phyloP scores from a whole-genome alignment of 495 filamentous ascomycete species.

The Aspergillus bridgeri region DNA sequence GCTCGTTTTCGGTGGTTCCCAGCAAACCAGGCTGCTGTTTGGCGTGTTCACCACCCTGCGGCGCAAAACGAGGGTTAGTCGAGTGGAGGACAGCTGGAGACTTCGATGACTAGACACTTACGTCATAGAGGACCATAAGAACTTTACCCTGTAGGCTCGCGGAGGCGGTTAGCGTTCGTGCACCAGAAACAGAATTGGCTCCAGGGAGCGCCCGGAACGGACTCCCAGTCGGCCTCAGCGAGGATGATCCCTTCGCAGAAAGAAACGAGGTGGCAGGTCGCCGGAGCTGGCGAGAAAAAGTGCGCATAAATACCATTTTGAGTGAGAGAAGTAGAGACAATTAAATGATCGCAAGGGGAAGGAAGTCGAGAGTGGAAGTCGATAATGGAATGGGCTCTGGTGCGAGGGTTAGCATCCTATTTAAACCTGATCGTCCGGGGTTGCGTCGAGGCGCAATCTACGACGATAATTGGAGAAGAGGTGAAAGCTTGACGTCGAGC shows the following conservation, averaged over 20 bases:
- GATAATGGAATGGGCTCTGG: slow-evolving; percentile 3
- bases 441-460: slow-evolving; percentile 1
- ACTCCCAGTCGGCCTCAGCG: slow-evolving; percentile 18
- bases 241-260: slow-evolving; percentile 33
- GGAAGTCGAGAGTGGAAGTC: neutral
- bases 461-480: slow-evolving; percentile 5
- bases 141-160: slow-evolving; percentile 65
- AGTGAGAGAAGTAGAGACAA: slow-evolving; percentile 16
- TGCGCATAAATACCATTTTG: slow-evolving; percentile 71
- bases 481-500: neutral
- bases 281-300: slow-evolving; percentile 52
- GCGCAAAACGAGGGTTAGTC: neutral
- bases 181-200: slow-evolving; percentile 35
- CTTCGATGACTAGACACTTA: slow-evolving; percentile 38
- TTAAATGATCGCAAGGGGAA: neutral
- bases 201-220: slow-evolving; percentile 31
- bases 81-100: neutral
- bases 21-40: slow-evolving; percentile 78
- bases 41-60: slow-evolving; percentile 66
- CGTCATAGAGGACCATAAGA: slow-evolving; percentile 72
- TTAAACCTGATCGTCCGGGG: slow-evolving; percentile 13
- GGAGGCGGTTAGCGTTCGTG: slow-evolving; percentile 55
- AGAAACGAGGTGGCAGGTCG: slow-evolving; percentile 57
- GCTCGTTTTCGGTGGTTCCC: slow-evolving; percentile 96
- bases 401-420: slow-evolving; percentile 16